Evolutionary conservation across 305 asterid genomes (phyloP).

Genomic region (Stenogyne calaminthoides): DNA sequence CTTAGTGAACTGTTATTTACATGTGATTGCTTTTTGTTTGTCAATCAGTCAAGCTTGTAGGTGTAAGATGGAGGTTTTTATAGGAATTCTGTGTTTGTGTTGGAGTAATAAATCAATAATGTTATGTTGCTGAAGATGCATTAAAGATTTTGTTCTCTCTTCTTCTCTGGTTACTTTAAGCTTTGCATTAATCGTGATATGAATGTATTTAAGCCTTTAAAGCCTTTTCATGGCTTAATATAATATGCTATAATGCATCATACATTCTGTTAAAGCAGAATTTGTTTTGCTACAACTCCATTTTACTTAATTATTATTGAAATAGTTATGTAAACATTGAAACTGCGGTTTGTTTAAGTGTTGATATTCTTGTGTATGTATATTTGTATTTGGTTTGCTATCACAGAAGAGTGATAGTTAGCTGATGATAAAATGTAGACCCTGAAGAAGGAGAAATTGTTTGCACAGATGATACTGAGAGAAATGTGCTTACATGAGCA

Average conservation of each 20-base stretch:
- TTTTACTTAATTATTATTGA: background rate
- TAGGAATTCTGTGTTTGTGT: background rate
- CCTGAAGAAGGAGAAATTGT: constrained; percentile 25
- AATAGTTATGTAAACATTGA: background rate
- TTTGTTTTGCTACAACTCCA: background rate
- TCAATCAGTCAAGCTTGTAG: background rate
- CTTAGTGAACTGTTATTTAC: background rate
- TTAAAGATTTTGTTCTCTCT: background rate
- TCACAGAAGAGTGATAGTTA: constrained; percentile 10
- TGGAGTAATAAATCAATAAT: background rate
- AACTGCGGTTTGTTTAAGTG: background rate
- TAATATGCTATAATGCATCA: background rate
- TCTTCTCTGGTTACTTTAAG: background rate
- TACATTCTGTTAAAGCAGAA: background rate
- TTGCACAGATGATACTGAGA: constrained; percentile 15
- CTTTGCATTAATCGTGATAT: background rate
- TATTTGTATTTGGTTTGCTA: background rate
- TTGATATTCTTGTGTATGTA: background rate
- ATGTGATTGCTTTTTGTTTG: background rate
- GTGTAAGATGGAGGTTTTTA: background rate
- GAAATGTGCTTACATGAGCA: background rate
- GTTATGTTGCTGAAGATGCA: background rate
- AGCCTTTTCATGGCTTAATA: background rate
- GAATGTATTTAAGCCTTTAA: background rate
- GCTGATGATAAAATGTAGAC: constrained; percentile 20